A percentile compares a stretch with the other conserved stretches of the same genome.
Conservation (phyloP, 1,139 yeast genomes). For the Hyphopichia buzzinii region DNA sequence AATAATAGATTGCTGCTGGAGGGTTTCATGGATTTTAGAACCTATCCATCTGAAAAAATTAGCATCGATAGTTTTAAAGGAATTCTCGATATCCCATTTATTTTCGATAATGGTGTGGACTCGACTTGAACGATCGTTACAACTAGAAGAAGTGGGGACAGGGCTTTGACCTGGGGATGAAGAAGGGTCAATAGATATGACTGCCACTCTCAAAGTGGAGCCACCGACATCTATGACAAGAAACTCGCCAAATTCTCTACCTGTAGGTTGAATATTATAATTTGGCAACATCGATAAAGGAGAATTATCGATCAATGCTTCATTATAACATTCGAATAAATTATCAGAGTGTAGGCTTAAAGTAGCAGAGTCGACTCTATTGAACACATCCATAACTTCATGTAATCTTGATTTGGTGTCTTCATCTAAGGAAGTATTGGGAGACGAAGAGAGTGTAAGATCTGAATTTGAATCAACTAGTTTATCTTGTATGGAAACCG, state of each 20-base stretch:
- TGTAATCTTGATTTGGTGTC: neutral
- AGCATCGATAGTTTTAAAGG: constrained; percentile 34
- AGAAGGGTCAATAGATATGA: constrained; percentile 33
- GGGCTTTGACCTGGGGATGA: constrained; percentile 5
- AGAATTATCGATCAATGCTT: constrained; percentile 28
- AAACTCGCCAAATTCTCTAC: constrained; percentile 41
- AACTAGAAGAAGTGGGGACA: constrained; percentile 6
- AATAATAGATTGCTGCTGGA: constrained; percentile 26
- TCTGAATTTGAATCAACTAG: constrained; percentile 1
- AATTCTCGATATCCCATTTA: constrained; percentile 42
- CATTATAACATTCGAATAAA: constrained; percentile 23
- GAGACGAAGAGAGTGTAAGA: constrained; percentile 1
- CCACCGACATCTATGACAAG: constrained; percentile 58
- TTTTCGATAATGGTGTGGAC: constrained; percentile 31
- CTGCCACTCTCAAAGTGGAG: constrained; percentile 48
- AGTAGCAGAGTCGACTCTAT: constrained; percentile 9
- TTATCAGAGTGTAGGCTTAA: constrained; percentile 15
- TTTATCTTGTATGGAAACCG: neutral
- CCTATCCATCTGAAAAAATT: constrained; percentile 44
- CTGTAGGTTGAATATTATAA: constrained; percentile 40
- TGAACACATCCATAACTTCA: constrained; percentile 7
- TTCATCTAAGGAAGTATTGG: constrained; percentile 2
- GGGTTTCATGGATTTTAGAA: constrained; percentile 28
- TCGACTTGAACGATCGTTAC: constrained; percentile 17
- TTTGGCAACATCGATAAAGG: constrained; percentile 49